These are phyloP conservation scores for Biscogniauxia mediterranea DNA, from an alignment of 2,329 filamentous ascomycete genomes.

Conservation along the genomic window DNA sequence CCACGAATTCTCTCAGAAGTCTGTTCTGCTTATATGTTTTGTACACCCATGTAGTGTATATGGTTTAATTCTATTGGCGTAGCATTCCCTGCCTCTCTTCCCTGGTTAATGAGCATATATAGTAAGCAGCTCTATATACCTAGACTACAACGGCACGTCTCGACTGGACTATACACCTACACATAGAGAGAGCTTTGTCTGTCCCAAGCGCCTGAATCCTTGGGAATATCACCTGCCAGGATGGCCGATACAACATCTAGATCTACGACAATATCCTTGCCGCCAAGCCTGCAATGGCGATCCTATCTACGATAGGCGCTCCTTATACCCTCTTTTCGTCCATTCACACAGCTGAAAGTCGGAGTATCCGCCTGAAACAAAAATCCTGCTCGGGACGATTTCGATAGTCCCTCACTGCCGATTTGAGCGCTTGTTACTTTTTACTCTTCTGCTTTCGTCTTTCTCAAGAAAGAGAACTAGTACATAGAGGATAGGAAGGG, in stretches of 20 bases:
- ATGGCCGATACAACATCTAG: neutral
- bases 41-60: too few relatives aligned
- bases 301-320: neutral
- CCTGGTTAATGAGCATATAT: too few relatives aligned
- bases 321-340: neutral
- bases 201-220: neutral
- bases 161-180: neutral
- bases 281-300: neutral
- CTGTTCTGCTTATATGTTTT: too few relatives aligned
- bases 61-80: too few relatives aligned
- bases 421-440: neutral
- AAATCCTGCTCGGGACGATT: neutral
- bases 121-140: neutral
- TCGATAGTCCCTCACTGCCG: neutral
- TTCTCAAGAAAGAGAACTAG: too few relatives aligned
- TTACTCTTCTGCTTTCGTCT: too few relatives aligned
- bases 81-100: too few relatives aligned
- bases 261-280: neutral
- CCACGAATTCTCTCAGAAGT: too few relatives aligned
- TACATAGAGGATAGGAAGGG: too few relatives aligned
- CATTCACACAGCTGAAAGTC: neutral
- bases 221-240: neutral
- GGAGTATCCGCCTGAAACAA: neutral
- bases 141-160: neutral
- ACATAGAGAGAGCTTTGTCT: neutral